A percentile compares a stretch with the other conserved stretches of the same genome.
Evolutionary conservation across 1,284 basidiomycete species (phyloP).

Genomic region (Ustilago sp.): DNA sequence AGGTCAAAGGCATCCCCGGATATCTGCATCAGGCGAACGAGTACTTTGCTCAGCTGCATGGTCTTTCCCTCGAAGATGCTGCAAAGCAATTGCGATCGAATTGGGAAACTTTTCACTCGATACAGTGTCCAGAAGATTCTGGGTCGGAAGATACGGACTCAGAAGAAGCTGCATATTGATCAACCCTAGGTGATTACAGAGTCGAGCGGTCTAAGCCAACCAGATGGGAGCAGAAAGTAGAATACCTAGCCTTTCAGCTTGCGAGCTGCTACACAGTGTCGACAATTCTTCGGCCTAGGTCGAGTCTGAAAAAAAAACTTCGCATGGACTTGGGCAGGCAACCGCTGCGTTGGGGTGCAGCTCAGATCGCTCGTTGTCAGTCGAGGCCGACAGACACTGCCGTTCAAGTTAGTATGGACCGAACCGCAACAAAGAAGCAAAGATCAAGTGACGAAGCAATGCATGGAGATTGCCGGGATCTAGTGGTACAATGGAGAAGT

Average conservation of each 20-base stretch:
- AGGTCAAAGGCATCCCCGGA: slow-evolving; percentile 44
- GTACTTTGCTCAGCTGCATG: slow-evolving; percentile 37
- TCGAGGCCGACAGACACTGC: no score
- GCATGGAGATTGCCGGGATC: not conserved
- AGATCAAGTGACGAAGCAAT: not conserved
- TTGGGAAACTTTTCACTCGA: slow-evolving; percentile 31
- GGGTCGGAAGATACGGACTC: slow-evolving; percentile 15
- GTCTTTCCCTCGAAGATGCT: slow-evolving; percentile 12
- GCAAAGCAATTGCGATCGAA: slow-evolving; percentile 32
- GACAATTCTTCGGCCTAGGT: no score
- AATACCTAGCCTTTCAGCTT: no score
- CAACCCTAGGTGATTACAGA: no score
- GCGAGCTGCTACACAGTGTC: no score
- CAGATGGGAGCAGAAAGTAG: not conserved
- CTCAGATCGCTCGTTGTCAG: no score
- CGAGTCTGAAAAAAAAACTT: no score
- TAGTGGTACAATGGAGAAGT: slow-evolving; percentile 3
- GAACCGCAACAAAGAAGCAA: not conserved
- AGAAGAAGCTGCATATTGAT: not conserved
- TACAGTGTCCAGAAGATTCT: not conserved
- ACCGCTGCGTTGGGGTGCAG: no score
- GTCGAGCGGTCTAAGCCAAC: not conserved
- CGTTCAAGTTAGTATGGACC: not conserved
- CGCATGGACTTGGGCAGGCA: no score
- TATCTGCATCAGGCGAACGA: slow-evolving; percentile 25